These are phyloP conservation scores for Zymoseptoria brevis DNA, from an alignment of 2,329 filamentous ascomycete species.

Conservation along the genomic window DNA sequence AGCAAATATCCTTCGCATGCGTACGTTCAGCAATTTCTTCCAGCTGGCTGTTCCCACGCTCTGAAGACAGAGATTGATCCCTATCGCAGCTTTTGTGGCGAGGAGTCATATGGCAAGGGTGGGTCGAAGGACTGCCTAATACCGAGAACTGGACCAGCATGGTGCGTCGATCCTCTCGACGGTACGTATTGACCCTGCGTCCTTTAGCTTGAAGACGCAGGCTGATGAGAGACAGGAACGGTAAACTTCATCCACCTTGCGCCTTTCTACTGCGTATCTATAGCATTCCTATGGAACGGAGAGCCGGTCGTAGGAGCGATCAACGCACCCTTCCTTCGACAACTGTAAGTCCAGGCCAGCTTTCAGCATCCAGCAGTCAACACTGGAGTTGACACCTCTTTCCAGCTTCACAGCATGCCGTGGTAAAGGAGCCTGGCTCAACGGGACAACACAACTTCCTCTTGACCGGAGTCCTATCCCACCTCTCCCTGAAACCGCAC, in stretches of 20 bases:
- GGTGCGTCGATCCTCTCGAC: slow-evolving; percentile 69
- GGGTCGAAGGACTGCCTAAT: slow-evolving; percentile 62
- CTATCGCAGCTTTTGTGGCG: slow-evolving; percentile 59
- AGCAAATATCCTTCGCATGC: slow-evolving; percentile 57
- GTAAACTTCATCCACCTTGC: slow-evolving; percentile 77
- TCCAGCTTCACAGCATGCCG: slow-evolving; percentile 61
- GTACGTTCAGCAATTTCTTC: slow-evolving; percentile 38
- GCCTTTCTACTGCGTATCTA: slow-evolving; percentile 74
- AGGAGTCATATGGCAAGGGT: slow-evolving; percentile 66
- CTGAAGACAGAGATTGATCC: slow-evolving; percentile 1
- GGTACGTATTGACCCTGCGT: slow-evolving; percentile 34
- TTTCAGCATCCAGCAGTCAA: background rate
- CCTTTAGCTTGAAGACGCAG: background rate
- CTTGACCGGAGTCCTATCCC: slow-evolving; percentile 55
- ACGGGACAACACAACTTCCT: slow-evolving; percentile 56
- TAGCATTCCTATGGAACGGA: slow-evolving; percentile 56
- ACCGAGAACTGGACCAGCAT: slow-evolving; percentile 52
- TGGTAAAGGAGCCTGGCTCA: slow-evolving; percentile 61
- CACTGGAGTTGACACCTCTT: slow-evolving; percentile 11
- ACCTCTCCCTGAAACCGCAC: slow-evolving; percentile 56
- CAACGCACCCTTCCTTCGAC: slow-evolving; percentile 57
- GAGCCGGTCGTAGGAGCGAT: slow-evolving; percentile 62
- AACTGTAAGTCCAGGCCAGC: slow-evolving; percentile 8
- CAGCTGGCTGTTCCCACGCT: background rate
- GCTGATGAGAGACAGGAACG: slow-evolving; percentile 40